phyloP scores from a whole-genome alignment of 2,329 filamentous ascomycete species.

The Zelopaecilomyces penicillatus region DNA sequence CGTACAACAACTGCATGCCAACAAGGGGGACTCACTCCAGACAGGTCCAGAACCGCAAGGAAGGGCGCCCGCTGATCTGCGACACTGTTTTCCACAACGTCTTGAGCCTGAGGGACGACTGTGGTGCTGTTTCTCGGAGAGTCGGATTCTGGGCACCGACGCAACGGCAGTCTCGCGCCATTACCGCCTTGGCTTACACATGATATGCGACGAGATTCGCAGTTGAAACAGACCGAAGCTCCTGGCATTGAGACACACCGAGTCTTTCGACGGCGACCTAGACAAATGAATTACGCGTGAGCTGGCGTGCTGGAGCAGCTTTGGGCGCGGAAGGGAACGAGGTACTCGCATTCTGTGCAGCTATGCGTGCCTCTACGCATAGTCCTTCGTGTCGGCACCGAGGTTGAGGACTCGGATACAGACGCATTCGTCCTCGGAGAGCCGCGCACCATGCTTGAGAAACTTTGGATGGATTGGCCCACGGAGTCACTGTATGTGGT shows the following conservation, averaged over 20 bases:
- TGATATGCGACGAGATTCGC: slow-evolving; percentile 12
- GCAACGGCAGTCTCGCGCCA: slow-evolving; percentile 4
- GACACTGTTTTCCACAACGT: too few relatives aligned
- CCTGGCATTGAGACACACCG: slow-evolving; percentile 33
- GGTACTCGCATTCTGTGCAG: slow-evolving; percentile 17
- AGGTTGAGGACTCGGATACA: too few relatives aligned
- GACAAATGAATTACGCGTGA: background rate
- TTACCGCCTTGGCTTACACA: slow-evolving; percentile 11
- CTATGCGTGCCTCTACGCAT: slow-evolving; percentile 20
- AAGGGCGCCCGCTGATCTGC: too few relatives aligned
- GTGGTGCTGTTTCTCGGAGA: background rate
- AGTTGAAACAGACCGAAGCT: slow-evolving; percentile 33
- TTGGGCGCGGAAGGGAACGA: background rate
- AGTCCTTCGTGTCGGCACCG: slow-evolving; percentile 1
- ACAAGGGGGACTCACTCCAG: too few relatives aligned
- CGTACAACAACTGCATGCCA: too few relatives aligned
- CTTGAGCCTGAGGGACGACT: too few relatives aligned
- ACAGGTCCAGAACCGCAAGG: too few relatives aligned
- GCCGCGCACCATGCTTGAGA: too few relatives aligned
- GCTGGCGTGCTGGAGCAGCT: background rate
- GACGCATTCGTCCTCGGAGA: too few relatives aligned
- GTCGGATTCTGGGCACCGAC: slow-evolving; percentile 4
- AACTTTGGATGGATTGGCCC: too few relatives aligned
- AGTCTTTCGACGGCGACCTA: slow-evolving; percentile 39
- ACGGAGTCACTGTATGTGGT: too few relatives aligned